Percentiles rank a stretch among this genome's conserved stretches.
phyloP scores from a whole-genome alignment of 2,329 filamentous ascomycete species.

The Diplocarpon rosae region DNA sequence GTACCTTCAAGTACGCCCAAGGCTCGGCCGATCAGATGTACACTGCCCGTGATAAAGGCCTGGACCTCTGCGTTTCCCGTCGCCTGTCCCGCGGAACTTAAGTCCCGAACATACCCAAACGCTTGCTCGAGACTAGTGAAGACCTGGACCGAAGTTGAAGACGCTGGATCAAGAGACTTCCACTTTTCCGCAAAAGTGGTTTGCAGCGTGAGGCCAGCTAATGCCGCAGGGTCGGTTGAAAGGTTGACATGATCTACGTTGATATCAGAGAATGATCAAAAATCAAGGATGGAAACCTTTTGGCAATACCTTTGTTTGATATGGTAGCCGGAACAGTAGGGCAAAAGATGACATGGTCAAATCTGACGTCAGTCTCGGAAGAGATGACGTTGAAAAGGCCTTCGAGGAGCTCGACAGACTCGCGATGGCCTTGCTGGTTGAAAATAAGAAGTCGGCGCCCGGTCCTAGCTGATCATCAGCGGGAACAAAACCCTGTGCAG shows the following conservation, averaged over 20 bases:
- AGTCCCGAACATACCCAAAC: constrained; percentile 34
- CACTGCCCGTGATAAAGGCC: constrained; percentile 46
- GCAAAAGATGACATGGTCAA: constrained; percentile 71
- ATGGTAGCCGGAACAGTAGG: constrained; percentile 54
- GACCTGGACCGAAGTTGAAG: constrained; percentile 24
- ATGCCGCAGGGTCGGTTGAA: constrained; percentile 26
- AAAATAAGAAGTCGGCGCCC: constrained; percentile 59
- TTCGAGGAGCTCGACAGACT: constrained; percentile 39
- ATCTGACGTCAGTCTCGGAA: constrained; percentile 33
- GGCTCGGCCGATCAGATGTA: constrained; percentile 56
- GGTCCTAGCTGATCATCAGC: constrained; percentile 16
- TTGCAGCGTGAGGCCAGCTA: constrained; percentile 55
- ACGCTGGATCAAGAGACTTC: constrained; percentile 8
- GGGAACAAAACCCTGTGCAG: neutral
- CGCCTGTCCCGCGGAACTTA: constrained; percentile 22
- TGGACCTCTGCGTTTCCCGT: constrained; percentile 17
- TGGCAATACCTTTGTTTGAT: constrained; percentile 23
- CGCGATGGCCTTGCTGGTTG: constrained; percentile 59
- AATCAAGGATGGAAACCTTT: neutral
- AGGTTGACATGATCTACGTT: constrained; percentile 44
- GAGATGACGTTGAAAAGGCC: constrained; percentile 40
- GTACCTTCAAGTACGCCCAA: constrained; percentile 56
- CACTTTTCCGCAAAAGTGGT: constrained; percentile 35
- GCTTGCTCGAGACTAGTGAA: constrained; percentile 43
- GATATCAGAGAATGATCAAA: neutral